Evolutionary conservation across 1,139 yeast species (phyloP), one percentile per base, ranked within the genome.

Genomic region (Suhomyces ambrosiae): DNA sequence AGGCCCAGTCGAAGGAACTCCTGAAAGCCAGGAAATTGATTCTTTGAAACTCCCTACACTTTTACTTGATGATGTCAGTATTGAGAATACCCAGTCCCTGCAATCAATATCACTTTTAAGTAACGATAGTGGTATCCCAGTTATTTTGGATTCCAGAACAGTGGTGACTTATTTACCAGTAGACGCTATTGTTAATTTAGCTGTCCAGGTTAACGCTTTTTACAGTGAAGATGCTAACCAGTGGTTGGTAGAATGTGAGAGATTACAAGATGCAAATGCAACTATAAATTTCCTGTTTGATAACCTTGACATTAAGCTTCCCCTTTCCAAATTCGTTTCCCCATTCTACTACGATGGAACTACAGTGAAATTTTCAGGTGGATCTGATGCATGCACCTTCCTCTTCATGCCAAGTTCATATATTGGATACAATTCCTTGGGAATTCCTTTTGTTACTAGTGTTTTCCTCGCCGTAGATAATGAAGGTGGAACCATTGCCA

Each of bases 201-300:
- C 95, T 0, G 68, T 84, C 13, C 95, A 86, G 61, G 65, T 84
- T 16, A 82, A 83, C 50, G 95, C 95, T 0, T 75, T 71, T 45
- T 86, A 79, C 56, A 71, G 77, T 6, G 54, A 64, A 3, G 71
- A 73, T 11, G 52, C 71, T 6, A 67, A 65, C 15, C 47, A 74
- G 16, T 86, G 95, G 95, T 56, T 85, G 14, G 86, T 84, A 17
- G 75, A 76, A 42, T 87, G 96, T 61, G 60, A 68, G n/a, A 53
- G 71, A 16, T 46, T 71, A 2, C 24, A 46, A 13, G 37, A 47
- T 14, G 53, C 61, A 3, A 60, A 72, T 21, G 92, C 90, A 1
- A 61, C 75, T 0, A 43, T 87, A 10, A 69, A 73, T 34, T 76
- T 86, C 49, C 53, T 61, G 23, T 72, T 87, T 52, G 82, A 79